Percentiles rank a stretch among this genome's conserved stretches.
phyloP scores from a whole-genome alignment of 441 rosid genomes.

The Biscutella auriculata region DNA sequence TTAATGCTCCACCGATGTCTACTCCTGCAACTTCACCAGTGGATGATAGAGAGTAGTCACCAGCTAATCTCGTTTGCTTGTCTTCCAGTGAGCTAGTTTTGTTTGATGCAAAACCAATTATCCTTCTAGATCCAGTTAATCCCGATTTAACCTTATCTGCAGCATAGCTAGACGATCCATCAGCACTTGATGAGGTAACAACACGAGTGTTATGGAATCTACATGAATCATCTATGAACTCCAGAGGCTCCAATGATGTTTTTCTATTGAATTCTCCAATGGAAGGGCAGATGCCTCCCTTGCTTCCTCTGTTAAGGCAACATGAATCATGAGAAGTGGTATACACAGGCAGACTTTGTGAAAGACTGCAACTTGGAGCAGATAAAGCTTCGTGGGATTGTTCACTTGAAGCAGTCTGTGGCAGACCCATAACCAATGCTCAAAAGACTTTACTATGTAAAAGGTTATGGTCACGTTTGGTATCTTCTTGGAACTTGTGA shows the following conservation, averaged over 20 bases:
- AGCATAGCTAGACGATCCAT: slow-evolving; percentile 32
- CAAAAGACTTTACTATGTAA: background rate
- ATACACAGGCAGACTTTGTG: slow-evolving; percentile 40
- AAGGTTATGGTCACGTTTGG: background rate
- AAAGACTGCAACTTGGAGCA: slow-evolving; percentile 28
- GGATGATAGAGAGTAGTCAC: slow-evolving; percentile 28
- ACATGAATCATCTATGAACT: slow-evolving; percentile 31
- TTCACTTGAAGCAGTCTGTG: slow-evolving; percentile 53
- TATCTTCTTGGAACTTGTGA: background rate
- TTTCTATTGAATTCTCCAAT: slow-evolving; percentile 44
- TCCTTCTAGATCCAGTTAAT: slow-evolving; percentile 54
- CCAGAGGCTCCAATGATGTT: slow-evolving; percentile 36
- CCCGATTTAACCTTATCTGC: slow-evolving; percentile 26
- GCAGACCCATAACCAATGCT: slow-evolving; percentile 62
- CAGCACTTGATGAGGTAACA: slow-evolving; percentile 29
- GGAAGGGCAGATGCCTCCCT: slow-evolving; percentile 30
- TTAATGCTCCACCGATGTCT: slow-evolving; percentile 46
- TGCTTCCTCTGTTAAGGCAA: slow-evolving; percentile 31
- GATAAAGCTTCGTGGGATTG: slow-evolving; percentile 33
- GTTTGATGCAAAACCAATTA: slow-evolving; percentile 66
- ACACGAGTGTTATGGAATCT: slow-evolving; percentile 19
- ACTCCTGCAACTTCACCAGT: slow-evolving; percentile 26
- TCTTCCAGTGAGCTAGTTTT: slow-evolving; percentile 24
- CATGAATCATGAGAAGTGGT: slow-evolving; percentile 47
- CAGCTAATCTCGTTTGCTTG: slow-evolving; percentile 25